Conservation (phyloP, 106 monocot species). For the Dendrobium huoshanense region DNA sequence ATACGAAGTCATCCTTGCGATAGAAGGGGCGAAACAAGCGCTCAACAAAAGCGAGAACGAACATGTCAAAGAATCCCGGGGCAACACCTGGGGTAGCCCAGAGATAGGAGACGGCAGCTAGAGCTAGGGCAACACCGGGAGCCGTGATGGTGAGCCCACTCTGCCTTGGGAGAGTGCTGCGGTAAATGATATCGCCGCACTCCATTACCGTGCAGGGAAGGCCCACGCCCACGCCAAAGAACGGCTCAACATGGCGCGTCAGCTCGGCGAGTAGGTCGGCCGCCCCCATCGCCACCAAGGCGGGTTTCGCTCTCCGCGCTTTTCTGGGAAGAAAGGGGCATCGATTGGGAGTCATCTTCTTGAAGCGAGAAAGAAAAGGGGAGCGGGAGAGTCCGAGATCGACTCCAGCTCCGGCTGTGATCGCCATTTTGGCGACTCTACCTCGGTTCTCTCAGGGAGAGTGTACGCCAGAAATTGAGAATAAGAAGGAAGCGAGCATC, state of each 20-base stretch:
- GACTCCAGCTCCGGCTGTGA: not conserved
- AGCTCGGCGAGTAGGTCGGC: not conserved
- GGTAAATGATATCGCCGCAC: conserved; percentile 95
- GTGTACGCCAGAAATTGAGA: too few relatives aligned
- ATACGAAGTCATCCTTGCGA: conserved; percentile 79
- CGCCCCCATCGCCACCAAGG: not conserved
- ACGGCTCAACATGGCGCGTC: conserved; percentile 16
- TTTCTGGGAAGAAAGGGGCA: not conserved
- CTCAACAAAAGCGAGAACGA: conserved; percentile 80
- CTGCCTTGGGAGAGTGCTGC: conserved; percentile 79
- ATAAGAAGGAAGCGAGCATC: too few relatives aligned
- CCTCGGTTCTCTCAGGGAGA: too few relatives aligned
- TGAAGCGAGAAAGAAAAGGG: conserved; percentile 2
- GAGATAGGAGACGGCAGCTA: conserved; percentile 69
- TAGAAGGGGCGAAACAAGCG: conserved; percentile 59
- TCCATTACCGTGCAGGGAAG: conserved; percentile 97
- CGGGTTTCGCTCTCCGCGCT: not conserved
- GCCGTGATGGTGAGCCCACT: conserved; percentile 66
- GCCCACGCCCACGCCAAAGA: conserved; percentile 82
- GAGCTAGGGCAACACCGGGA: conserved; percentile 77
- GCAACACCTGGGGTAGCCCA: conserved; percentile 97
- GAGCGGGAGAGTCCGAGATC: conserved; percentile 5
- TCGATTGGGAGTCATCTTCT: not conserved
- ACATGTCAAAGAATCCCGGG: conserved; percentile 97
- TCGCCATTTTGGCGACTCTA: not conserved